Evolutionary conservation across 2,329 filamentous ascomycete genomes (phyloP), one percentile per base, ranked within the genome.

Genomic region (Cryphonectria nitschkei): DNA sequence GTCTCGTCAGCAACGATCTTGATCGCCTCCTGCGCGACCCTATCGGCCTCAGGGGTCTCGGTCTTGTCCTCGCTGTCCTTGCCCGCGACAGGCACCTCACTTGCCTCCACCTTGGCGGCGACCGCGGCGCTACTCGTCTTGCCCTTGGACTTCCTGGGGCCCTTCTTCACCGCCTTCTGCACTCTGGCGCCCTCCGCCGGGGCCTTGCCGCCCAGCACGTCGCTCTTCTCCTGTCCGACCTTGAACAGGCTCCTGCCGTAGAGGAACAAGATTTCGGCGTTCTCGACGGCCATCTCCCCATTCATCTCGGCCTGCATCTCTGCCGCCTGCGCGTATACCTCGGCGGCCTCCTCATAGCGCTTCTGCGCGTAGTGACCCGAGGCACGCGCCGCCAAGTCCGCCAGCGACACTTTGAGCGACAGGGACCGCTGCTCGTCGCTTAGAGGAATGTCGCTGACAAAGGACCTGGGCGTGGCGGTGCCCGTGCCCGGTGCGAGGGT

Each of bases 221-320:
- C 95, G 79, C 94, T 98, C 81, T 97, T 97, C 80, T 90, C 91
- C 80, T 98, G 93, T 41, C 95, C 96, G 72, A 98, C 92, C 80
- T 95, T 95, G 86, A 97, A 98, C 29, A 99, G 84, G 70, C 94
- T 94, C 79, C 95, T 93, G 19, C 96, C 96, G 81, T 99, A 99
- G 74, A 94, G 89, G 81, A 97, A 99, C 29, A 98, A 89, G 63
- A 99, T 89, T 79, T 98, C 95, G 66, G 95, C 95, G 77, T 99
- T 99, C 70, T 94, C 91, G 4, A 93, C 90, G 22, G 90, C 90
- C 87, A 97, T 93, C 82, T 98, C 96, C 80, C 95, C 96, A 80
- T 98, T 96, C 80, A 98, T 85, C 80, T 93, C 89, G 70, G 93
- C 93, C 82, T 99, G 96, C 73, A 98, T 87, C 80, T 97, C 93